A percentile compares a stretch with the other conserved stretches of the same genome.
Conservation (phyloP, 75 land plant genomes). For the Azolla pinnata region DNA sequence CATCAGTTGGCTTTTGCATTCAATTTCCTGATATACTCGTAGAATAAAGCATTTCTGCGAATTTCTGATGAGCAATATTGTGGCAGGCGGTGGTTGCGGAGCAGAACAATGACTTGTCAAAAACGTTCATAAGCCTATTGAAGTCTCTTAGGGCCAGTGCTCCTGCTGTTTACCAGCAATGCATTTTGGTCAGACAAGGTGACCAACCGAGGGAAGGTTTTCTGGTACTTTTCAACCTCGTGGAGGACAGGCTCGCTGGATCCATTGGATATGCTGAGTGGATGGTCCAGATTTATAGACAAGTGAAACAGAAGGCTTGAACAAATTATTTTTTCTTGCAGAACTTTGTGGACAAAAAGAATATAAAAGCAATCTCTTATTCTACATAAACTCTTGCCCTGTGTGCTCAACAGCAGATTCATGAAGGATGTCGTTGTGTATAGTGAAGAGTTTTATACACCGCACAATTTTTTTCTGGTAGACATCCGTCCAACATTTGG, state of each 20-base stretch:
- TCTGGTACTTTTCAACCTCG: constrained; percentile 56
- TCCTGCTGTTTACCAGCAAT: constrained; percentile 59
- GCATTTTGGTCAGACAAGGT: constrained; percentile 71
- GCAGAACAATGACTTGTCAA: constrained; percentile 55
- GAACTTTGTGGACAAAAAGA: too few species aligned
- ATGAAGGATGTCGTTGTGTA: too few species aligned
- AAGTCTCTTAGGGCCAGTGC: constrained; percentile 40
- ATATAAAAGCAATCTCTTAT: too few species aligned
- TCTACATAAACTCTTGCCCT: too few species aligned
- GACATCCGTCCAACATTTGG: too few species aligned
- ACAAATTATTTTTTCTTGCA: too few species aligned
- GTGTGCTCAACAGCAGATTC: too few species aligned
- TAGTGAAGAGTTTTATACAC: too few species aligned
- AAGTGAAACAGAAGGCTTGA: constrained; percentile 14
- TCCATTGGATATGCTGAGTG: constrained; percentile 69
- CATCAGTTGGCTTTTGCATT: too few species aligned
- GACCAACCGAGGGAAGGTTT: constrained; percentile 81
- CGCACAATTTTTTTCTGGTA: too few species aligned
- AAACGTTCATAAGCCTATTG: constrained; percentile 36
- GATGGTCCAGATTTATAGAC: constrained; percentile 65
- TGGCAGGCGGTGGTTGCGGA: constrained; percentile 41
- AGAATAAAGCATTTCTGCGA: not conserved
- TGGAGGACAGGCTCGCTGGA: constrained; percentile 81
- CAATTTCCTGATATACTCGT: not conserved
- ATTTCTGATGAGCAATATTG: not conserved